phyloP scores from a whole-genome alignment of 2,329 filamentous ascomycete genomes.

The Didymella exigua region DNA sequence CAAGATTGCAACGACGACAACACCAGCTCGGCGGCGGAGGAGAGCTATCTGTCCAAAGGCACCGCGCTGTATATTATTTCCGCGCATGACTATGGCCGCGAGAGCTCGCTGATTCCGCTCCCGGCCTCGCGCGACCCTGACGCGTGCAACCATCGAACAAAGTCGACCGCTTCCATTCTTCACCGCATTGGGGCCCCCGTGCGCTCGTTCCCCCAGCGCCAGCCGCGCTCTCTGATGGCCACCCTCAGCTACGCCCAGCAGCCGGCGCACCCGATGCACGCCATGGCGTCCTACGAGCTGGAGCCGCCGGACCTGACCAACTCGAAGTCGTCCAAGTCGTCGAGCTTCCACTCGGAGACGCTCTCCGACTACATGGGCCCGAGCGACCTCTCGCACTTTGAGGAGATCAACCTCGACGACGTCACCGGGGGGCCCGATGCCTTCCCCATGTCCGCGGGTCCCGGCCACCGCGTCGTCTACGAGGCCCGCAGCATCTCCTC shows the following conservation, averaged over 20 bases:
- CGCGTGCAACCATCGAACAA: conserved; percentile 25
- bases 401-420: conserved; percentile 87
- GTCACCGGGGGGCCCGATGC: conserved; percentile 47
- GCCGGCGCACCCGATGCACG: conserved; percentile 15
- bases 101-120: conserved; percentile 39
- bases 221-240: conserved; percentile 47
- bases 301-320: conserved; percentile 75
- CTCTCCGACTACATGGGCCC: conserved; percentile 66
- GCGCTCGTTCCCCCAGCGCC: conserved; percentile 19
- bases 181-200: conserved; percentile 33
- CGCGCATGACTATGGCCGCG: conserved; percentile 44
- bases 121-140: conserved; percentile 29
- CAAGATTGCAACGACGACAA: conserved; percentile 22
- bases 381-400: conserved; percentile 82
- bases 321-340: conserved; percentile 90
- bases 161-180: conserved; percentile 10
- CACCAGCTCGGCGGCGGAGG: conserved; percentile 1
- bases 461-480: conserved; percentile 40
- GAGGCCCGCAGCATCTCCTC: conserved; percentile 32
- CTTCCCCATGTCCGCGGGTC: conserved; percentile 51
- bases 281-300: conserved; percentile 20
- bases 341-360: conserved; percentile 80
- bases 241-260: conserved; percentile 39
- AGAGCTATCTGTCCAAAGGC: conserved; percentile 22
- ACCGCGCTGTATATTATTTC: conserved; percentile 43